Percentiles rank a stretch among this genome's conserved stretches.
phyloP scores from a whole-genome alignment of 2,329 filamentous ascomycete genomes.

The Xylariaceae sp. region DNA sequence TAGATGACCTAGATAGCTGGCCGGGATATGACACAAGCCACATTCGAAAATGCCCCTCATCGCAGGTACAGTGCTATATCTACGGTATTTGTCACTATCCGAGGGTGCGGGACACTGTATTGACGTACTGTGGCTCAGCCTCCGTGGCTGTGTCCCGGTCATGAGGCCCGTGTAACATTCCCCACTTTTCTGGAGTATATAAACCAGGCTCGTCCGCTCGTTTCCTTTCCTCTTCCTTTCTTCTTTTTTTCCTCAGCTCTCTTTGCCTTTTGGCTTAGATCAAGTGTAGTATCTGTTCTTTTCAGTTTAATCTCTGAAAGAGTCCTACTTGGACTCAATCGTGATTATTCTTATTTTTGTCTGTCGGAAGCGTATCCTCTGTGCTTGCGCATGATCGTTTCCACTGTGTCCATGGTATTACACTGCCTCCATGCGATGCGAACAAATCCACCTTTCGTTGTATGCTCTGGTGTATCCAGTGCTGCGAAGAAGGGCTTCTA shows the following conservation, averaged over 20 bases:
- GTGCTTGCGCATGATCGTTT: conserved; percentile 60
- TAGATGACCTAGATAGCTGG: neutral
- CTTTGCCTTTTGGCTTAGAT: conserved; percentile 58
- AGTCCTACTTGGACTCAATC: conserved; percentile 59
- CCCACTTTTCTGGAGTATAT: conserved; percentile 18
- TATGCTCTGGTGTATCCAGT: conserved; percentile 43
- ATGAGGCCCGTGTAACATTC: neutral
- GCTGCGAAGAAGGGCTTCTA: conserved; percentile 47
- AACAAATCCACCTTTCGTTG: conserved; percentile 46
- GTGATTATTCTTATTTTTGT: conserved; percentile 80
- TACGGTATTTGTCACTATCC: neutral
- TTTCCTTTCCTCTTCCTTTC: conserved; percentile 32
- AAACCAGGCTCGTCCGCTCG: conserved; percentile 1
- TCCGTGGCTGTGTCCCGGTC: no score
- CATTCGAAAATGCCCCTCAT: neutral
- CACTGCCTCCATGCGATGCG: conserved; percentile 67
- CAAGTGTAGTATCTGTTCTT: conserved; percentile 95
- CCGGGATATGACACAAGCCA: conserved; percentile 15
- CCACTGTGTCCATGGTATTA: conserved; percentile 68
- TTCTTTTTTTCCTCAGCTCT: conserved; percentile 49
- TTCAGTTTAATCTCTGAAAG: conserved; percentile 93
- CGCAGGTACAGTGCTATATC: neutral
- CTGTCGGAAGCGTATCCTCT: conserved; percentile 48
- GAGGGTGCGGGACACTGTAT: neutral
- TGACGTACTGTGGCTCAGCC: neutral